Percentiles rank a stretch among this genome's conserved stretches.
Evolutionary conservation across 2,329 filamentous ascomycete species (phyloP).

Genomic region (Xylariaceae sp.): DNA sequence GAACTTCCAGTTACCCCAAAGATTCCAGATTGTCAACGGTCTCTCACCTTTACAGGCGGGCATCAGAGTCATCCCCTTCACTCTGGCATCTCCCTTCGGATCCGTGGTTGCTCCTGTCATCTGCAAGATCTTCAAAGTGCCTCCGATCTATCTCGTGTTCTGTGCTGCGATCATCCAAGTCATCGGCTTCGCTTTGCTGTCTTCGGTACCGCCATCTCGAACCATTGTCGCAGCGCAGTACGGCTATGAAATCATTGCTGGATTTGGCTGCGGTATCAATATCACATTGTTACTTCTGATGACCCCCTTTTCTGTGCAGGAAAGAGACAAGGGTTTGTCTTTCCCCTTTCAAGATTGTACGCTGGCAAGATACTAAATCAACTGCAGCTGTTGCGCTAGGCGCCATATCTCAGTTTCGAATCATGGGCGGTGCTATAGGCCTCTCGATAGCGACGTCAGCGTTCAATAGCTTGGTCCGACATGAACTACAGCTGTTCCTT

Average conservation of each 20-base stretch:
- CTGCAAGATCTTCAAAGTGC: background rate
- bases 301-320: constrained; percentile 1
- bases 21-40: constrained; percentile 1
- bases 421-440: constrained; percentile 5
- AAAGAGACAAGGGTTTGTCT: constrained; percentile 1
- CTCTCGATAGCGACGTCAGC: constrained; percentile 3
- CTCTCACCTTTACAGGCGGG: background rate
- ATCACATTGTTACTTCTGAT: background rate
- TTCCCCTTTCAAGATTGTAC: background rate
- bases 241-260: constrained; percentile 4
- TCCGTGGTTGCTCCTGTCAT: background rate
- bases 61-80: constrained; percentile 2
- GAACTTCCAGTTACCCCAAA: background rate
- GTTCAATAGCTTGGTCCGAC: background rate
- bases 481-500: background rate
- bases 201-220: background rate
- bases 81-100: background rate
- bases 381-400: constrained; percentile 2
- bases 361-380: background rate
- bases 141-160: constrained; percentile 1
- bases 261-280: constrained; percentile 2
- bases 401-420: constrained; percentile 1
- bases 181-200: constrained; percentile 2
- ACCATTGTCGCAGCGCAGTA: background rate
- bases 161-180: background rate